Evolutionary conservation across 2,329 filamentous ascomycete genomes (phyloP).

Genomic region (Microcera coccophila): DNA sequence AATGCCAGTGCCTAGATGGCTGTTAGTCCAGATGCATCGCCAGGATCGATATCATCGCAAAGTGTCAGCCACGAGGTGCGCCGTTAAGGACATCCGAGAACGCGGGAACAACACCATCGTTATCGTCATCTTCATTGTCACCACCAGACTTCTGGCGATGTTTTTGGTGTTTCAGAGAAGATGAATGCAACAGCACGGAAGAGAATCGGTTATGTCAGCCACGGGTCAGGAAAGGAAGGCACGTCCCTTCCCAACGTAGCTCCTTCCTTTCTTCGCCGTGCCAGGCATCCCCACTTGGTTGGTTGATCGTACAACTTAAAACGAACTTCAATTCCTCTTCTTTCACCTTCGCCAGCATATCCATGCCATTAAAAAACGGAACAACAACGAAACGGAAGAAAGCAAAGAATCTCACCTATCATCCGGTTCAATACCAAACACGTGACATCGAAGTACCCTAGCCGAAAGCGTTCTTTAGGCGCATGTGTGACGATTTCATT

Average conservation of each 20-base stretch:
- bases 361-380: neutral
- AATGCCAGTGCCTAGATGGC: constrained; percentile 33
- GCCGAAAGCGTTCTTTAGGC: constrained; percentile 33
- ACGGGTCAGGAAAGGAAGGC: neutral
- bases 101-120: too few species aligned
- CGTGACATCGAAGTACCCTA: constrained; percentile 35
- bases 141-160: neutral
- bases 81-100: neutral
- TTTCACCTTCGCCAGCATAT: neutral
- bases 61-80: too few species aligned
- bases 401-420: constrained; percentile 30
- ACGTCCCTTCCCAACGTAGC: neutral
- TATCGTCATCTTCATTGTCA: too few species aligned
- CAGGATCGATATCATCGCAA: too few species aligned
- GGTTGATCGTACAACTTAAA: constrained; percentile 8
- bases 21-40: neutral
- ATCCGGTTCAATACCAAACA: constrained; percentile 36
- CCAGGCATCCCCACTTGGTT: constrained; percentile 21
- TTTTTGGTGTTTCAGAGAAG: too few species aligned
- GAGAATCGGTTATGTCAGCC: neutral
- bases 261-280: constrained; percentile 2
- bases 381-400: neutral
- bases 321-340: constrained; percentile 17
- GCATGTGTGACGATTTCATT: constrained; percentile 32
- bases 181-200: too few species aligned